These are phyloP conservation scores for Adenanthera pavonina DNA, from an alignment of 306 rosid genomes.

Conservation along the genomic window DNA sequence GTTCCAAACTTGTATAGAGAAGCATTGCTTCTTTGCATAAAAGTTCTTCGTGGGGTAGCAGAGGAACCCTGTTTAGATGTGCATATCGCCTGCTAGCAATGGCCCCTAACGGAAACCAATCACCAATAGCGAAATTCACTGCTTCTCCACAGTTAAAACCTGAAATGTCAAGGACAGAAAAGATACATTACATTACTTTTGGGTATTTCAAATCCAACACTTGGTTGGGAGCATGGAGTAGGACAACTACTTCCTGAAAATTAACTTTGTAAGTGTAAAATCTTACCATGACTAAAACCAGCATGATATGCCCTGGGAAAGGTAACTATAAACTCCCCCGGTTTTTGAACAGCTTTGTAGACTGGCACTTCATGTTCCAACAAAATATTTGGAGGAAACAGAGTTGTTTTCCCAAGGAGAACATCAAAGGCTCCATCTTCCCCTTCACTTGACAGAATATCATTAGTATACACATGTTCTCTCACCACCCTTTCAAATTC, in stretches of 20 bases:
- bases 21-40: constrained; percentile 94
- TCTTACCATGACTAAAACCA: constrained; percentile 93
- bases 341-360: constrained; percentile 91
- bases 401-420: constrained; percentile 85
- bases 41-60: constrained; percentile 94
- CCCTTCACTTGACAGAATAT: constrained; percentile 78
- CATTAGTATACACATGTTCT: constrained; percentile 81
- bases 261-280: constrained; percentile 19
- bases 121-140: constrained; percentile 91
- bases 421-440: constrained; percentile 98
- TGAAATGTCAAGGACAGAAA: constrained; percentile 36
- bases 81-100: constrained; percentile 89
- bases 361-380: constrained; percentile 85
- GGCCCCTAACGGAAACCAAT: constrained; percentile 94
- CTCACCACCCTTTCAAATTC: constrained; percentile 85
- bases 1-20: constrained; percentile 63
- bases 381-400: constrained; percentile 91
- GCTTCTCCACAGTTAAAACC: constrained; percentile 99
- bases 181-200: constrained; percentile 25
- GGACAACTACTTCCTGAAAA: constrained; percentile 28
- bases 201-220: constrained; percentile 7
- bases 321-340: constrained; percentile 89
- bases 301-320: constrained; percentile 96
- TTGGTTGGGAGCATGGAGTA: constrained; percentile 23
- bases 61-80: constrained; percentile 79